A percentile compares a stretch with the other conserved stretches of the same genome.
phyloP scores from a whole-genome alignment of 148 eudicot genomes.

The Rhododendron simsii region DNA sequence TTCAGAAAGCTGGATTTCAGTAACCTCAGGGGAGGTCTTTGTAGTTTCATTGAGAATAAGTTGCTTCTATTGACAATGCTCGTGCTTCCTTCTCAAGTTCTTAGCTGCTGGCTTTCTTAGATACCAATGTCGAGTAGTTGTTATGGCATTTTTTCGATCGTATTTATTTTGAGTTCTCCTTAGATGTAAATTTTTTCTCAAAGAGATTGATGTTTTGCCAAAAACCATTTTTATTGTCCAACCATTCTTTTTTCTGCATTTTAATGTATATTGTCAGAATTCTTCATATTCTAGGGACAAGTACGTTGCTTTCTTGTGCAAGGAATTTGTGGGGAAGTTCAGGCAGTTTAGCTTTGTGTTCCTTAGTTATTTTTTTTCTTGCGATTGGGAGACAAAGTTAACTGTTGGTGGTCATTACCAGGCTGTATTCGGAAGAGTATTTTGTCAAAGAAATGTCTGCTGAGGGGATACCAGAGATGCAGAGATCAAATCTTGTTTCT shows the following conservation, averaged over 20 bases:
- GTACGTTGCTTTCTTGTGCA: neutral
- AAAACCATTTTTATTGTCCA: neutral
- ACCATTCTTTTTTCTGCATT: neutral
- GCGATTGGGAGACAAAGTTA: neutral
- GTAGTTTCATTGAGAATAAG: neutral
- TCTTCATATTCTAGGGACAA: neutral
- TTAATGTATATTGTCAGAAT: neutral
- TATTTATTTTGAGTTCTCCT: neutral
- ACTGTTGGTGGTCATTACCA: constrained; percentile 18
- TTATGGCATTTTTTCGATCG: neutral
- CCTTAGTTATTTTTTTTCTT: neutral
- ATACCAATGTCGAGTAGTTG: neutral
- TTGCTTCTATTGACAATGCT: neutral
- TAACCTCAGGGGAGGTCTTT: neutral
- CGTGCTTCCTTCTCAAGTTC: neutral
- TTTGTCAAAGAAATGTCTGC: constrained; percentile 71
- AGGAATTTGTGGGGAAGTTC: neutral
- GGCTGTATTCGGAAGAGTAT: constrained; percentile 91
- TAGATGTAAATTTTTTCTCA: neutral
- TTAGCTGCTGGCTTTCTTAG: neutral
- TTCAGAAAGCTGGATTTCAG: neutral
- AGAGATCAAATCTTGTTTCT: constrained; percentile 89
- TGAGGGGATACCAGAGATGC: constrained; percentile 96
- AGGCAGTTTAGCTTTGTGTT: neutral
- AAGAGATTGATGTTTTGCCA: neutral